phyloP scores from a whole-genome alignment of 2,329 filamentous ascomycete genomes.

The Aspergillus viridinutans region DNA sequence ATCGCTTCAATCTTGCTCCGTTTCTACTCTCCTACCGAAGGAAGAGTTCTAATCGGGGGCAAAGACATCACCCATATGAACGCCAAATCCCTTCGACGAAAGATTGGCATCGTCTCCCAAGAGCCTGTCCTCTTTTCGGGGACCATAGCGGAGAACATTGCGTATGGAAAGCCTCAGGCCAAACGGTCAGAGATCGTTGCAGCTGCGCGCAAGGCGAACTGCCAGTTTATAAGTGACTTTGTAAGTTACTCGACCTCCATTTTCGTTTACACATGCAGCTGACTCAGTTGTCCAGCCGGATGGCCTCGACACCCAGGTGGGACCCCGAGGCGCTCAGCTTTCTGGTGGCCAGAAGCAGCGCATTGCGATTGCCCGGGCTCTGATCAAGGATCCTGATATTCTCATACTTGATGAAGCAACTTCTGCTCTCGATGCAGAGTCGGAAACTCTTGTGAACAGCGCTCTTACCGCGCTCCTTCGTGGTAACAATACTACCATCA shows the following conservation, averaged over 20 bases:
- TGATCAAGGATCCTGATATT: conserved; percentile 95
- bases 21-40: conserved; percentile 80
- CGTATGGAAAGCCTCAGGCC: conserved; percentile 80
- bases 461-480: conserved; percentile 75
- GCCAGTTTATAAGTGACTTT: conserved; percentile 93
- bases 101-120: conserved; percentile 92
- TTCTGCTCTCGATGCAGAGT: conserved; percentile 91
- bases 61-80: conserved; percentile 82
- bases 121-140: conserved; percentile 89
- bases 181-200: conserved; percentile 74
- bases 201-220: conserved; percentile 89
- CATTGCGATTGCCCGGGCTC: conserved; percentile 90
- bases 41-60: conserved; percentile 77
- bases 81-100: conserved; percentile 82
- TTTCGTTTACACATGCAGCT: neutral
- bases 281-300: conserved; percentile 57
- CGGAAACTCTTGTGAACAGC: conserved; percentile 91
- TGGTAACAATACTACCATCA: conserved; percentile 92
- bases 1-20: conserved; percentile 86
- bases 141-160: conserved; percentile 76
- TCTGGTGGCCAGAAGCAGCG: conserved; percentile 97
- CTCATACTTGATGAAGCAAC: conserved; percentile 95
- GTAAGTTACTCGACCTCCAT: conserved; percentile 41
- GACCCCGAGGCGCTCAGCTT: conserved; percentile 85
- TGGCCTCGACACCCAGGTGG: conserved; percentile 89